Evolutionary conservation across 768 basidiomycete genomes (phyloP).

Genomic region (Russula sp.): DNA sequence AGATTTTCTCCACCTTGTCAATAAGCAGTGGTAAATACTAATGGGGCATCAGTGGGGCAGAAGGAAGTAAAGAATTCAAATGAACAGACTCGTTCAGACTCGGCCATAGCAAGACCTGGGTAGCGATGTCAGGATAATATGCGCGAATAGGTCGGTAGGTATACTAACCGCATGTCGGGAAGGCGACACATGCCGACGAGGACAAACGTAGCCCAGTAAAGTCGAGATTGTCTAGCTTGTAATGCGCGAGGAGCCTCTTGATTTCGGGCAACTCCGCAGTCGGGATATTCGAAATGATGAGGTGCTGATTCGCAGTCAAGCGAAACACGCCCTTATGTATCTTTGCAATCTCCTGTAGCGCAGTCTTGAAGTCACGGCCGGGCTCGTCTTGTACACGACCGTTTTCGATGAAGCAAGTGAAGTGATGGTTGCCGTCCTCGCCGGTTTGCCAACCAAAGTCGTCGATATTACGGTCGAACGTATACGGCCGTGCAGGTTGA

Average conservation of each 20-base stretch:
- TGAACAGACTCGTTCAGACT: slow-evolving; percentile 57
- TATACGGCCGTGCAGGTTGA: slow-evolving; percentile 64
- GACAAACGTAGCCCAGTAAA: slow-evolving; percentile 77
- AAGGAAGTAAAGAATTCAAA: background rate
- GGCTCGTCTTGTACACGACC: slow-evolving; percentile 96
- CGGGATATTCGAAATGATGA: slow-evolving; percentile 79
- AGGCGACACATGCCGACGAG: slow-evolving; percentile 93
- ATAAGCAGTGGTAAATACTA: slow-evolving; percentile 90
- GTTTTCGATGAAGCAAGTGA: slow-evolving; percentile 94
- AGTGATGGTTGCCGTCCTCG: slow-evolving; percentile 83
- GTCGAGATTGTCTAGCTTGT: slow-evolving; percentile 84
- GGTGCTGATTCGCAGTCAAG: slow-evolving; percentile 92
- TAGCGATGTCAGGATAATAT: slow-evolving; percentile 5
- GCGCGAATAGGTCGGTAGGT: background rate
- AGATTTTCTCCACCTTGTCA: slow-evolving; percentile 94
- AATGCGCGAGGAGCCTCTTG: slow-evolving; percentile 71
- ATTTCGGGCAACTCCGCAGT: slow-evolving; percentile 68
- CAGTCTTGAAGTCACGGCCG: slow-evolving; percentile 86
- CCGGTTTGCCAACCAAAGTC: slow-evolving; percentile 92
- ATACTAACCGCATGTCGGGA: slow-evolving; percentile 80
- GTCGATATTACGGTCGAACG: slow-evolving; percentile 87
- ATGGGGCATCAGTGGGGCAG: background rate
- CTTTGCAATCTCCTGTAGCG: slow-evolving; percentile 86
- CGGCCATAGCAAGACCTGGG: slow-evolving; percentile 68
- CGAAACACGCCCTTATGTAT: slow-evolving; percentile 92